Evolutionary conservation across 768 basidiomycete species (phyloP).

Genomic region (Pulveroboletus sp.): DNA sequence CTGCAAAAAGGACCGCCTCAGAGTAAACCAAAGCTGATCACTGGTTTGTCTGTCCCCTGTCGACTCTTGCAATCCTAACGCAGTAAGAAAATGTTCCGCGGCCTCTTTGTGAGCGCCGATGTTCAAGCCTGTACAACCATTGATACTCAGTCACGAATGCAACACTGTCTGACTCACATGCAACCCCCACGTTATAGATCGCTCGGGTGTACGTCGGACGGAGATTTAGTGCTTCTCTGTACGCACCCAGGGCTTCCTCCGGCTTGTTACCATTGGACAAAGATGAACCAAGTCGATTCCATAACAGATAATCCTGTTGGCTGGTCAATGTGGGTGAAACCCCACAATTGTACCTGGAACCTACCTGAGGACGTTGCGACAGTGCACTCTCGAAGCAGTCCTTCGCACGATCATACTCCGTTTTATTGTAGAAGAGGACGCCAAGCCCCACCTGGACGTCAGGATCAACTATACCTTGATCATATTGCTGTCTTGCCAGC

Average conservation of each 20-base stretch:
- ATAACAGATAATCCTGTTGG: constrained; percentile 79
- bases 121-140: constrained; percentile 66
- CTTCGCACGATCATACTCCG: constrained; percentile 82
- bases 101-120: constrained; percentile 95
- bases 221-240: constrained; percentile 83
- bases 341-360: constrained; percentile 10
- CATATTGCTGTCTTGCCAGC: constrained; percentile 81
- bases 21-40: constrained; percentile 85
- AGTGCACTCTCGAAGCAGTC: constrained; percentile 94
- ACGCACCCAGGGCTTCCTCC: constrained; percentile 88
- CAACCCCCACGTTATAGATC: constrained; percentile 96
- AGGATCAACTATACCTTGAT: constrained; percentile 67
- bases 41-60: constrained; percentile 65
- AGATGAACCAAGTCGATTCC: constrained; percentile 94
- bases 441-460: constrained; percentile 94
- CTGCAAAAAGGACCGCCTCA: constrained; percentile 71
- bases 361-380: constrained; percentile 66
- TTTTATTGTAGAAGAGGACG: constrained; percentile 85
- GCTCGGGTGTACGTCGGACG: constrained; percentile 96
- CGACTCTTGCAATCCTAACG: constrained; percentile 72
- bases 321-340: background rate
- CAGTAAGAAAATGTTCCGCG: constrained; percentile 91
- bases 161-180: constrained; percentile 58
- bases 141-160: constrained; percentile 4
- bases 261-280: constrained; percentile 93